Evolutionary conservation across 495 filamentous ascomycete genomes (phyloP).

Genomic region (Lasiosphaeria ovina): DNA sequence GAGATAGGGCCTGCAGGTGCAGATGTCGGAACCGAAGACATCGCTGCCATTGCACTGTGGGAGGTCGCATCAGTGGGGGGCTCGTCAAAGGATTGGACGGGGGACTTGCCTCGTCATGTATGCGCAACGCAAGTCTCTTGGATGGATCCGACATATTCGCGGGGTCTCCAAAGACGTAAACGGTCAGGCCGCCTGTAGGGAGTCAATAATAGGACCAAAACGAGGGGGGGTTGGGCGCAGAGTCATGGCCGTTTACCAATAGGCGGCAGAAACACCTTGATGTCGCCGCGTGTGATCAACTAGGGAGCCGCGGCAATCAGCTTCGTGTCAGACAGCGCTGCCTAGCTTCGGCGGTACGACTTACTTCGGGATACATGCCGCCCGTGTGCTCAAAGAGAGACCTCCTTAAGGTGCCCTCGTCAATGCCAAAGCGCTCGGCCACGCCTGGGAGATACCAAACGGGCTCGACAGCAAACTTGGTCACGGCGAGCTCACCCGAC

Average conservation of each 20-base stretch:
- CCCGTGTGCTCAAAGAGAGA: constrained; percentile 94
- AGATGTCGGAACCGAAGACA: constrained; percentile 98
- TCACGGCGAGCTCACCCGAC: constrained; percentile 83
- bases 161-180: constrained; percentile 95
- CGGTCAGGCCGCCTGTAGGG: constrained; percentile 77
- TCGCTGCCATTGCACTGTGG: constrained; percentile 85
- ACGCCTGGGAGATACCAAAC: constrained; percentile 96
- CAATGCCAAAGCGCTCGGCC: constrained; percentile 91
- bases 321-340: constrained; percentile 7
- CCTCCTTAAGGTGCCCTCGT: constrained; percentile 82
- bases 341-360: constrained; percentile 3
- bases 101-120: constrained; percentile 76
- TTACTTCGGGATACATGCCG: constrained; percentile 78
- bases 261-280: constrained; percentile 94
- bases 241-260: constrained; percentile 54
- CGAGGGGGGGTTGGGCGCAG: constrained; percentile 1
- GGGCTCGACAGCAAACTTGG: constrained; percentile 95
- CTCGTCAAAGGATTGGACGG: constrained; percentile 1
- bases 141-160: constrained; percentile 88
- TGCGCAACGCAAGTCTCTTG: constrained; percentile 78
- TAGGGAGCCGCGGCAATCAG: constrained; percentile 29
- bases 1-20: constrained; percentile 94
- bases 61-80: constrained; percentile 11
- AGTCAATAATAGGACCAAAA: constrained; percentile 31
- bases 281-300: constrained; percentile 86